Conservation (phyloP, 2,329 filamentous ascomycete species). For the Colletotrichum incanum region DNA sequence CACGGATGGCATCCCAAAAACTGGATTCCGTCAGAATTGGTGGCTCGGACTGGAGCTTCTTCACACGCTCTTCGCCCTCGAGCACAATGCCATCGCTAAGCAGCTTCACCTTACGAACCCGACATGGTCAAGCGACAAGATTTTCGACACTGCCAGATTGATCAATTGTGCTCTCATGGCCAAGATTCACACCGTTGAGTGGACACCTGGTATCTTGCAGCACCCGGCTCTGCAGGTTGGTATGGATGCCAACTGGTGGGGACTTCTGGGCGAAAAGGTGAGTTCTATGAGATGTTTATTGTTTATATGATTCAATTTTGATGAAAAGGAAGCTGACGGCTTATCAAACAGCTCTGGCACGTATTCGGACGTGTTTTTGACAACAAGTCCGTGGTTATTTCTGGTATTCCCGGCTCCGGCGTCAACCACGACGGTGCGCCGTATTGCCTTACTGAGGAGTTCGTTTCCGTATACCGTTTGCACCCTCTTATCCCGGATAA, state of each 20-base stretch:
- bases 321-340: not conserved
- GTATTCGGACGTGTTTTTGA: constrained; percentile 47
- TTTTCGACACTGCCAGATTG: constrained; percentile 62
- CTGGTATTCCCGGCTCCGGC: constrained; percentile 45
- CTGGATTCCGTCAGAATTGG: constrained; percentile 62
- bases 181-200: constrained; percentile 66
- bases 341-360: constrained; percentile 51
- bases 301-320: not conserved
- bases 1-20: constrained; percentile 56
- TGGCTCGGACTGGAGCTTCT: constrained; percentile 63
- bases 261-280: constrained; percentile 57
- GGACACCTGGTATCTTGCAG: constrained; percentile 63
- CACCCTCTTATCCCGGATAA: constrained; percentile 57
- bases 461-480: constrained; percentile 56
- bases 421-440: constrained; percentile 56
- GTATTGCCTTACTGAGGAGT: constrained; percentile 59
- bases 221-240: constrained; percentile 60
- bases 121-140: constrained; percentile 55
- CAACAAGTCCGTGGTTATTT: constrained; percentile 33
- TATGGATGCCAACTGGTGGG: constrained; percentile 64
- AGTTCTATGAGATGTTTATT: constrained; percentile 44
- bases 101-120: constrained; percentile 54
- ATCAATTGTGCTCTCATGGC: constrained; percentile 64
- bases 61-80: constrained; percentile 62
- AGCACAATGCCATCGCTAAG: constrained; percentile 63